Evolutionary conservation across 2,329 filamentous ascomycete species (phyloP).

Genomic region (Polychaeton citri): DNA sequence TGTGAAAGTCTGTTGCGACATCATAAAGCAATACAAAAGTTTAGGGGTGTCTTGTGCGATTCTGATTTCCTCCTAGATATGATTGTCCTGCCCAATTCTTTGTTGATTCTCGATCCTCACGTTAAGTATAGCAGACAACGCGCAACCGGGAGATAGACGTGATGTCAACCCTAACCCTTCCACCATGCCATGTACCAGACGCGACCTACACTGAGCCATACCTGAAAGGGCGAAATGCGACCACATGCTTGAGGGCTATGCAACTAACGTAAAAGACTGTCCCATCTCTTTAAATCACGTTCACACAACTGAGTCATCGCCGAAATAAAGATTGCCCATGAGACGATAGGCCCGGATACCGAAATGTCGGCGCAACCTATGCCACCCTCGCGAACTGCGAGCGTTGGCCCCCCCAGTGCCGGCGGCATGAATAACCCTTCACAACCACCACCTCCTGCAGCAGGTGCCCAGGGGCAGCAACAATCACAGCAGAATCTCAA

Average conservation of each 20-base stretch:
- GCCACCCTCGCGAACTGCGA: constrained; percentile 21
- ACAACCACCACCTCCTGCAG: constrained; percentile 27
- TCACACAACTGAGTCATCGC: no score
- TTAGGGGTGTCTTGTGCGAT: no score
- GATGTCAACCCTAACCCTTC: neutral
- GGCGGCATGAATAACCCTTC: constrained; percentile 23
- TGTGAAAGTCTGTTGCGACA: constrained; percentile 33
- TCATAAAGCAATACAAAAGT: no score
- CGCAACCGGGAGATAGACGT: no score
- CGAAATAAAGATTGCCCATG: no score
- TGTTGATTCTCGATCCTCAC: no score
- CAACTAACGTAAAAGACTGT: no score
- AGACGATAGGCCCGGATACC: neutral
- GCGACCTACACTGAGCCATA: neutral
- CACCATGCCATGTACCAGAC: neutral
- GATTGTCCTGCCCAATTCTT: no score
- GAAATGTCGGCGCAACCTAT: constrained; percentile 24
- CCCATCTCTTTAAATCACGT: no score
- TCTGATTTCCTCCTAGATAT: no score
- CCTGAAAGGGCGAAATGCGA: neutral
- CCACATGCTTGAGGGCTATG: no score
- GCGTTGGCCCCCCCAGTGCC: constrained; percentile 20
- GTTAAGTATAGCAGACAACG: no score
- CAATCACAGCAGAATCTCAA: constrained; percentile 82
- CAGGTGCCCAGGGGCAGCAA: constrained; percentile 32